Conservation (phyloP, 1,284 basidiomycete genomes). For the Anthracocystis walkeri region DNA sequence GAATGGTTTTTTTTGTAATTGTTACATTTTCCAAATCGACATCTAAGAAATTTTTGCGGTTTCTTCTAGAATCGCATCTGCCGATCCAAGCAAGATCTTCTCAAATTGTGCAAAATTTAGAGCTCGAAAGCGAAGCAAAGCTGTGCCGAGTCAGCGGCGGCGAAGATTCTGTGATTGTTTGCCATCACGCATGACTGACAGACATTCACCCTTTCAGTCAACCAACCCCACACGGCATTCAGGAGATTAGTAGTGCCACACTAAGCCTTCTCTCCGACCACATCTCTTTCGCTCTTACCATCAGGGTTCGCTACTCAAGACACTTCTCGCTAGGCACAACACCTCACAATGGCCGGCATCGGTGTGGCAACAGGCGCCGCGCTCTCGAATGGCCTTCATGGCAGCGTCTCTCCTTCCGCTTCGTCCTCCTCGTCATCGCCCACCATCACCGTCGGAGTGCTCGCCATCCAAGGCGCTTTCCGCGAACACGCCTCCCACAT, state of each 20-base stretch:
- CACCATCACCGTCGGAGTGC: constrained; percentile 64
- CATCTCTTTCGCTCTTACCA: too few species aligned
- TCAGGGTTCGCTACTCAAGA: too few species aligned
- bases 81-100: neutral
- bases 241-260: too few species aligned
- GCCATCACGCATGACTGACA: too few species aligned
- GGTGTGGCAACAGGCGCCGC: constrained; percentile 41
- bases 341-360: constrained; percentile 32
- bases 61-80: neutral
- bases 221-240: too few species aligned
- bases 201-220: too few species aligned
- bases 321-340: neutral
- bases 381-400: constrained; percentile 10
- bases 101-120: too few species aligned
- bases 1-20: neutral
- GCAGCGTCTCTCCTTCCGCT: constrained; percentile 3
- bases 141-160: constrained; percentile 3
- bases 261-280: too few species aligned
- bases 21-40: neutral
- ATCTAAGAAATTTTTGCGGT: too few species aligned
- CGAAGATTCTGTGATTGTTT: too few species aligned
- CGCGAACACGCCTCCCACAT: constrained; percentile 84
- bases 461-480: constrained; percentile 94
- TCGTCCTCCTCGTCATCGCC: constrained; percentile 5
- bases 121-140: neutral